Conservation (phyloP, 2,329 filamentous ascomycete genomes). For the Immersiporthe knoxdaviesiana region DNA sequence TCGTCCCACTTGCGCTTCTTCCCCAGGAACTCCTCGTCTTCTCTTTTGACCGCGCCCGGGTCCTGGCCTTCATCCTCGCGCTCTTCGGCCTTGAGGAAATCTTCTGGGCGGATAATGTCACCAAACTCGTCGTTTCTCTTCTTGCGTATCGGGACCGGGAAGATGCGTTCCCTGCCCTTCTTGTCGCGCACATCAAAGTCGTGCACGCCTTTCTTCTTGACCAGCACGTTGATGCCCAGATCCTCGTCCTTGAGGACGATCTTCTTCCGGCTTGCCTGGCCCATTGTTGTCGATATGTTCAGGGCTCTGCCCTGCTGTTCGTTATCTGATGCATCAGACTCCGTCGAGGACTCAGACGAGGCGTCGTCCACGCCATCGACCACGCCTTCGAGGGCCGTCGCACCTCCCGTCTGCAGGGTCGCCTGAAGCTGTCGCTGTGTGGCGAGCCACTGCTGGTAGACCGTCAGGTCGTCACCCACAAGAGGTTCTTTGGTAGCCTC, state of each 20-base stretch:
- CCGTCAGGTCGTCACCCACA: slow-evolving; percentile 72
- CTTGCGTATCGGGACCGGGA: slow-evolving; percentile 80
- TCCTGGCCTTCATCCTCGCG: slow-evolving; percentile 75
- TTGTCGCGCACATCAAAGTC: slow-evolving; percentile 92
- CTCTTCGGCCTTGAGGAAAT: slow-evolving; percentile 91
- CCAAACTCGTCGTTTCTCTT: slow-evolving; percentile 84
- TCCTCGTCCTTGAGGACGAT: slow-evolving; percentile 86
- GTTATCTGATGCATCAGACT: slow-evolving; percentile 85
- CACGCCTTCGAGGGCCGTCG: slow-evolving; percentile 68
- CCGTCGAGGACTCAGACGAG: slow-evolving; percentile 82
- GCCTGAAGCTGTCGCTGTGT: slow-evolving; percentile 86
- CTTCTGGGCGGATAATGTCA: slow-evolving; percentile 89
- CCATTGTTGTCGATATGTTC: slow-evolving; percentile 84
- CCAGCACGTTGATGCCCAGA: slow-evolving; percentile 85
- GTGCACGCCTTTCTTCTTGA: slow-evolving; percentile 87
- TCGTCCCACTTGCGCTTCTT: slow-evolving; percentile 97
- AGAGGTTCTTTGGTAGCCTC: slow-evolving; percentile 68
- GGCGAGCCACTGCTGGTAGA: slow-evolving; percentile 92
- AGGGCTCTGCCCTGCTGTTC: slow-evolving; percentile 91
- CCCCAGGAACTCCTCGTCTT: slow-evolving; percentile 68
- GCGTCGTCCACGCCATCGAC: slow-evolving; percentile 80
- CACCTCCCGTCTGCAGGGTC: slow-evolving; percentile 71
- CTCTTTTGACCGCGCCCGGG: slow-evolving; percentile 53
- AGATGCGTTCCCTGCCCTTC: slow-evolving; percentile 89
- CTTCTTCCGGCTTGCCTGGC: slow-evolving; percentile 83